Evolutionary conservation across 805 yeast species (phyloP), one percentile per base, ranked within the genome.

Genomic region (Candida morakotiae): DNA sequence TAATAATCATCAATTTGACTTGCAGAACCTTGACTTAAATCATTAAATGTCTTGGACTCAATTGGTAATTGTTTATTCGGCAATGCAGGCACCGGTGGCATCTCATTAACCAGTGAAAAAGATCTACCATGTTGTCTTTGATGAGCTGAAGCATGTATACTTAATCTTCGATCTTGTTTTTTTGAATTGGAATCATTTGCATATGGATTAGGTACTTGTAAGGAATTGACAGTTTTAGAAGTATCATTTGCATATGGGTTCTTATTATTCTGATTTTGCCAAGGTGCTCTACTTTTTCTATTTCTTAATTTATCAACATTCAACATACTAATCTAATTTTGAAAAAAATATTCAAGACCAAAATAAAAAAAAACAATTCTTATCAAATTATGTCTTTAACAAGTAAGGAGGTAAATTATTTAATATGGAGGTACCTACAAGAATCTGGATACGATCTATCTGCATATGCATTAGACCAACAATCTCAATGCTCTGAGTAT

Each of bases 401-500:
- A 4, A 82, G 93, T 39, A 79, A 75, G 40, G 95, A 88, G 60
- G 74, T 91, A 38, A 93, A 91, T 66, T 91, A 91, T 55, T 72
- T 93, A 48, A 77, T 91, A 37, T 93, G 96, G 96, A 66, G 97
- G 43, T 93, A 91, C 53, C 70, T 88, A 26, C 95, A 87, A 53
- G 98, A 93, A 56, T 68, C 81, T 5, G 94, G 94, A 2, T 69
- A 72, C 27, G 89, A 85, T 35, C 69, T 86, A 15, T 70, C 93
- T 2, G 88, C 95, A 0, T 78, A 73, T 51, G 94, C 96, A 0
- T 61, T 93, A 20, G 86, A 83, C 44, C 82, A 84, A 46, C 89
- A 85, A 47, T 67, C 91, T 1, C 63, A 72, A 15, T 81, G 84
- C 9, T 69, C 76, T 43, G 68, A 69, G 15, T 72, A 75, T 42